phyloP scores from a whole-genome alignment of 768 basidiomycete genomes.

The Hygrophorus pudorinus region DNA sequence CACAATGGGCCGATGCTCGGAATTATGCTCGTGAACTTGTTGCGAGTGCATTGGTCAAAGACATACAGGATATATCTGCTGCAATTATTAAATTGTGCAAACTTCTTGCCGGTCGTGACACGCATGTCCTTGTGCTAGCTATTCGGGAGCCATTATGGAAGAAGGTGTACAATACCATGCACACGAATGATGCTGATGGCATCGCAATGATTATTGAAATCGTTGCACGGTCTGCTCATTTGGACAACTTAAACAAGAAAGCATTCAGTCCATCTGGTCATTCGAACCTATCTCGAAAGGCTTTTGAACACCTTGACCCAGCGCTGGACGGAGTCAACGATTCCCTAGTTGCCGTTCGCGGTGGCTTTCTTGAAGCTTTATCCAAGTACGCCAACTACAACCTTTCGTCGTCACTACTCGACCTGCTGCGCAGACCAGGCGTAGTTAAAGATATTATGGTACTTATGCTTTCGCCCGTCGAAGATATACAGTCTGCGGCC shows the following conservation, averaged over 20 bases:
- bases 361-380: constrained; percentile 53
- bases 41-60: constrained; percentile 20
- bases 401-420: constrained; percentile 36
- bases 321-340: constrained; percentile 51
- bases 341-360: constrained; percentile 45
- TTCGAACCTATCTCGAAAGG: constrained; percentile 16
- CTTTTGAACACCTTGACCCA: constrained; percentile 12
- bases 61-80: constrained; percentile 21
- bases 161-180: constrained; percentile 49
- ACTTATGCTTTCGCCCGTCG: constrained; percentile 77
- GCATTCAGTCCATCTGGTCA: constrained; percentile 35
- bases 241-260: constrained; percentile 48
- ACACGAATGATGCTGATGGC: constrained; percentile 47
- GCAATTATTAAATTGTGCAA: constrained; percentile 23
- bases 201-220: constrained; percentile 48
- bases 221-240: constrained; percentile 50
- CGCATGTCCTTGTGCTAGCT: constrained; percentile 21
- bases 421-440: constrained; percentile 44
- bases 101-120: constrained; percentile 17
- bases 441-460: constrained; percentile 51
- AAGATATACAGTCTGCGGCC: constrained; percentile 61
- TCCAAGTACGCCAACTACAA: constrained; percentile 58
- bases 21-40: constrained; percentile 24
- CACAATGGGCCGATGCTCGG: constrained; percentile 27
- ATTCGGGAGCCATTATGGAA: constrained; percentile 61